A percentile compares a stretch with the other conserved stretches of the same genome.
Evolutionary conservation across 768 basidiomycete species (phyloP).

Genomic region (Russula lepida): DNA sequence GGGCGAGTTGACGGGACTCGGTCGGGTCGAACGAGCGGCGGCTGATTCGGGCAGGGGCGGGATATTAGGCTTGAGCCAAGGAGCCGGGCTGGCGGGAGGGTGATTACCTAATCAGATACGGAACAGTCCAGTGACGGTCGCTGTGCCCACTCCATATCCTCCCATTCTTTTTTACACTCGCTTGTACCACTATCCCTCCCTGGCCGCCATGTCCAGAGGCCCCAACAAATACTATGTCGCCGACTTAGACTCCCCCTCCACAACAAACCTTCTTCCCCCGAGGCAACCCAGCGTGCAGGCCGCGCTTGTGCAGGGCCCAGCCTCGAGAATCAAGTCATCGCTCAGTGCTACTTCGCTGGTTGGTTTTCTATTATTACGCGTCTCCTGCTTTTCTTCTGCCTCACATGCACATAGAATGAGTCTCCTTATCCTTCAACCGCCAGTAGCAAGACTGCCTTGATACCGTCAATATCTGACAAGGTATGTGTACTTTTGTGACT

Average conservation of each 20-base stretch:
- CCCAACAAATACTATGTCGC: slow-evolving; percentile 34
- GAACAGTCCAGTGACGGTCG: not conserved
- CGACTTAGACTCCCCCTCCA: slow-evolving; percentile 42
- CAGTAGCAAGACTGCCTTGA: slow-evolving; percentile 2
- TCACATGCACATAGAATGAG: slow-evolving; percentile 18
- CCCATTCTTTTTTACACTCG: not conserved
- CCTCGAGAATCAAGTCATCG: slow-evolving; percentile 27
- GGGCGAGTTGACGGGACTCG: slow-evolving; percentile 37
- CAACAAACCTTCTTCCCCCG: slow-evolving; percentile 42
- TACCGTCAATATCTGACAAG: slow-evolving; percentile 27
- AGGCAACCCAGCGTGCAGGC: slow-evolving; percentile 32
- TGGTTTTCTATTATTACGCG: slow-evolving; percentile 18
- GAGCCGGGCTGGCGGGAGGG: slow-evolving; percentile 28
- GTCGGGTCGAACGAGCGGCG: slow-evolving; percentile 41
- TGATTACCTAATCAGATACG: slow-evolving; percentile 2
- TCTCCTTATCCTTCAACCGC: slow-evolving; percentile 19
- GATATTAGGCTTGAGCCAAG: slow-evolving; percentile 41
- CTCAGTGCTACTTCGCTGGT: slow-evolving; percentile 39
- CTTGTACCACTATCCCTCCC: slow-evolving; percentile 2
- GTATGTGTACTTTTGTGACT: slow-evolving; percentile 6
- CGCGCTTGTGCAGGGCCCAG: slow-evolving; percentile 35
- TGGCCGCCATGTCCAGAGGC: slow-evolving; percentile 23
- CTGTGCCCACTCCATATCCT: not conserved
- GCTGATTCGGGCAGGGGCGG: slow-evolving; percentile 32
- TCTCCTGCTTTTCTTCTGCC: not conserved